Evolutionary conservation across 2,329 filamentous ascomycete genomes (phyloP), one percentile per base, ranked within the genome.

Genomic region (Sporothrix schenckii): DNA sequence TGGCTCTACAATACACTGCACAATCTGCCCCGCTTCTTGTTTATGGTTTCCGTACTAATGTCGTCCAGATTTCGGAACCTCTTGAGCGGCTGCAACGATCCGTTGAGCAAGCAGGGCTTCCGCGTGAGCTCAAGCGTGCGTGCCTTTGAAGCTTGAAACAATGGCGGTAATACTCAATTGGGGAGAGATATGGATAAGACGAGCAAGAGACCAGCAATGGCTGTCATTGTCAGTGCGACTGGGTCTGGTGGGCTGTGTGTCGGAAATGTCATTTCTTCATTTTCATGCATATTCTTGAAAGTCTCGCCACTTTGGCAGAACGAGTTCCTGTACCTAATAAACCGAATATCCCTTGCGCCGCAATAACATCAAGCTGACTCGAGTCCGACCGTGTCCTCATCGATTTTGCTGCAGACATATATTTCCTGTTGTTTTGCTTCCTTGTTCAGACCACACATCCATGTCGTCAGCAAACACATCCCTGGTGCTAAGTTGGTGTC

Each of bases 291-390:
- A 49, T 3, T 30, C 39, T 56, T 16, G 50, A 27, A 41, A 14
- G 1, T 13, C 52, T 14, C 21, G 21, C 52, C 21, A 27, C 4
- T 3, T 13, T 27, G 21, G 58, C 58, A 24, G 52, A 58, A 21
- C 50, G 4, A 21, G 24, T 14, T 58, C 52, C 16, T 68, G 66
- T 68, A 68, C 53, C 53, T 68, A 69, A 7, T 58, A 58, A 56
- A 41, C 44, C 19, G 10, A 63, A 34, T 19, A 24, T 24, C 56
- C 49, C 27, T 66, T 52, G 63, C 63, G 44, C 27, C 49, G 21
- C 39, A 63, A 63, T 44, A 63, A 67, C 44, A 11, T 6, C 11
- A 24, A 60, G 49, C 19, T 14, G 1, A 34, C 27, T 27, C 11
- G 19, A 52, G 16, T 21, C 16, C 16, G 13, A 14, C n/a, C 27